Conservation (phyloP, 192 early-diverging fungal genomes). For the Backusella parvicylindrica region DNA sequence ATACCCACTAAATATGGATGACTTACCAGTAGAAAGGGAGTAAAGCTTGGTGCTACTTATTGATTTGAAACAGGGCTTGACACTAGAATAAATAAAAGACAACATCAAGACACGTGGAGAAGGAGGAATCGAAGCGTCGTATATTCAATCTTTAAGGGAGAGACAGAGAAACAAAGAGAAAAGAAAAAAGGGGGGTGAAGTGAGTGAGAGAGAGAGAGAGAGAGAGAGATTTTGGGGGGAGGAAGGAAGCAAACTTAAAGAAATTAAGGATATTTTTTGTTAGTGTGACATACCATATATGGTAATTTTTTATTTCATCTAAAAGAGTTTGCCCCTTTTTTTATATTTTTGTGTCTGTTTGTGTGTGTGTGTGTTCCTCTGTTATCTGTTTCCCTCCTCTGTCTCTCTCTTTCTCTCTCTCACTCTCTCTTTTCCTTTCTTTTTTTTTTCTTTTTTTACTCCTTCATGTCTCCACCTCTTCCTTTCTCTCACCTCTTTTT, state of each 20-base stretch:
- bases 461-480: conserved; percentile 9
- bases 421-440: background rate
- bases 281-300: conserved; percentile 2
- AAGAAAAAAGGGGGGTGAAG: background rate
- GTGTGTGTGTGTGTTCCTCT: background rate
- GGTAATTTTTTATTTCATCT: background rate
- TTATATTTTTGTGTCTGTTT: background rate
- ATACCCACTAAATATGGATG: background rate
- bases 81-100: conserved; percentile 2
- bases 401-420: background rate
- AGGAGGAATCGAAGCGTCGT: background rate
- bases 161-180: conserved; percentile 3
- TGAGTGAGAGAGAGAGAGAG: too few relatives aligned
- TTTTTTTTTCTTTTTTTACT: background rate
- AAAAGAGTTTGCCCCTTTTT: background rate
- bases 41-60: conserved; percentile 3
- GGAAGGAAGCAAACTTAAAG: background rate
- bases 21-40: conserved; percentile 15
- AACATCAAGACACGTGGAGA: conserved; percentile 18
- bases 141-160: background rate
- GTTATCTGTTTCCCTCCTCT: conserved; percentile 1
- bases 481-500: conserved; percentile 8
- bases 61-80: conserved; percentile 19
- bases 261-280: background rate
- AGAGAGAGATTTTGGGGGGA: background rate